Base-by-base conservation (phyloP, 352 stramenopile genomes). In the Pythium grandisporangium region DNA sequence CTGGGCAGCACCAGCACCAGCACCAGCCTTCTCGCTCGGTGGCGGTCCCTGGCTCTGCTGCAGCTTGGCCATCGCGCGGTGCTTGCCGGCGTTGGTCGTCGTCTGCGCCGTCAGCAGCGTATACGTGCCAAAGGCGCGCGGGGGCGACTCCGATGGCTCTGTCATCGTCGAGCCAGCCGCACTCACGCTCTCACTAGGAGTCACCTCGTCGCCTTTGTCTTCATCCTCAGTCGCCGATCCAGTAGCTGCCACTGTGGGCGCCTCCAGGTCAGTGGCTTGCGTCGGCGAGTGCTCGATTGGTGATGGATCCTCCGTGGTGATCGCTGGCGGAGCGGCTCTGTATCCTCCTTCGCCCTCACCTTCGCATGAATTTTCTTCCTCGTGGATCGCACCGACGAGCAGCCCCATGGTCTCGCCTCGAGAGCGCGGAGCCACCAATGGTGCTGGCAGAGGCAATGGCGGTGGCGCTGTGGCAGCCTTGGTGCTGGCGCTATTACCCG, bases 71-170 rank as follows among this genome's bases (percentile, higher is more conserved):
- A 77, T 51, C 26, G 70, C 48, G 8, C 60, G 61, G 41, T 41
- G 52, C 48, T 77, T 75, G 4, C 61, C 63, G 4, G 48, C 46
- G 3, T 29, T 53, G 21, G 49, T 25, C 11, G 46, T 43, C n/a
- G n/a, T n/a, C 30, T 74, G 55, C 26, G 70, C 70, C 30, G 40
- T 56, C 44, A 74, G 52, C 25, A 76, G 53, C 50, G 70, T 72
- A 45, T 61, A 72, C 16, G 64, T 70, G 0, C 67, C 64, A 5
- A 54, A 53, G 5, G 54, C 50, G 22, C 66, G 61, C n/a, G n/a
- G n/a, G 0, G 51, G 29, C 7, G 58, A 42, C 16, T 57, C 41
- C 14, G 38, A 27, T n/a, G 47, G 34, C 5, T 38, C 33, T 38
- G 33, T 38, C 33, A 16, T 20, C 33, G 33, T 38, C 11, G 30